Conservation (phyloP, 2,329 filamentous ascomycete genomes). For the Fusarium sp. region DNA sequence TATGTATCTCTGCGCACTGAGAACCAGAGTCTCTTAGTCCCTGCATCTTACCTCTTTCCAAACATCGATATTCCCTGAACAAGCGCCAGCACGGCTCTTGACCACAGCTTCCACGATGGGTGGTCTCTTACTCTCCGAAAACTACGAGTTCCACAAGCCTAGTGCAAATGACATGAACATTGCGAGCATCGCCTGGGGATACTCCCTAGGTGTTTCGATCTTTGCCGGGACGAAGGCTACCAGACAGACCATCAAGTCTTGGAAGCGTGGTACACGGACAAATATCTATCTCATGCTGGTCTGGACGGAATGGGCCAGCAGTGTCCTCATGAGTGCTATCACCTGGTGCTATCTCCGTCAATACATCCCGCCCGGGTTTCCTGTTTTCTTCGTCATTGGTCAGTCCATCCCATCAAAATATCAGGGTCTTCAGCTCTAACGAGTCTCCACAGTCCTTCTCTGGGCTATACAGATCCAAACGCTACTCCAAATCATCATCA, state of each 20-base stretch:
- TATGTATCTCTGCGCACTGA: slow-evolving; percentile 22
- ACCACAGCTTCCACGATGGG: slow-evolving; percentile 28
- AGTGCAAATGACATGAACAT: slow-evolving; percentile 47
- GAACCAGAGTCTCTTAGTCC: background rate
- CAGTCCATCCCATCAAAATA: rapidly evolving
- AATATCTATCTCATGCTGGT: slow-evolving; percentile 45
- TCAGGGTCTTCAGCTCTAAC: background rate
- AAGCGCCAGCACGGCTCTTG: background rate
- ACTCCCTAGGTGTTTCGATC: slow-evolving; percentile 47
- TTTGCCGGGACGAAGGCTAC: slow-evolving; percentile 45
- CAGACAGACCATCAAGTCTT: slow-evolving; percentile 45
- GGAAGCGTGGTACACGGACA: slow-evolving; percentile 43
- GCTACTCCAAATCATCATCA: slow-evolving; percentile 68
- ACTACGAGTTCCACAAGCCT: slow-evolving; percentile 37
- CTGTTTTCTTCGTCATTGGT: slow-evolving; percentile 45
- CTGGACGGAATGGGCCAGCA: slow-evolving; percentile 44
- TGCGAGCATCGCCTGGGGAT: slow-evolving; percentile 48
- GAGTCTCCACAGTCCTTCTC: slow-evolving; percentile 28
- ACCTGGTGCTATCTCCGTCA: slow-evolving; percentile 46
- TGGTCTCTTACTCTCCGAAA: slow-evolving; percentile 41
- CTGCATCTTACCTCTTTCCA: slow-evolving; percentile 1
- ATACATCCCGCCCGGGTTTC: slow-evolving; percentile 45
- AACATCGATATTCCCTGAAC: slow-evolving; percentile 15
- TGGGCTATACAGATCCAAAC: slow-evolving; percentile 63
- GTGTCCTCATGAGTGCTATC: slow-evolving; percentile 46